Evolutionary conservation across 176 grass and related monocot genomes (phyloP).

Genomic region (Cenchrus americanus): DNA sequence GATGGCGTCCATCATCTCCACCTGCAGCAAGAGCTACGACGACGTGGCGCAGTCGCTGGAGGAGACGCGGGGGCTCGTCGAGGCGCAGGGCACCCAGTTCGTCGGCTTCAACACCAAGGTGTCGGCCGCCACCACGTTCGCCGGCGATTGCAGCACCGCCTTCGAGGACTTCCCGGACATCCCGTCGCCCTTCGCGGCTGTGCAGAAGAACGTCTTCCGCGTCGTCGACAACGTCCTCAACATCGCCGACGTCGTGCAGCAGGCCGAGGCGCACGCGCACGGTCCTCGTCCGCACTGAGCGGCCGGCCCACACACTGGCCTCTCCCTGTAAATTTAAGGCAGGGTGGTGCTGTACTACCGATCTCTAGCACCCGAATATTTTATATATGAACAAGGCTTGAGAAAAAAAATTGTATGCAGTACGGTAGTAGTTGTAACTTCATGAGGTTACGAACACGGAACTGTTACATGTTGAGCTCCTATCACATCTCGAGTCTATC

Average conservation of each 20-base stretch:
- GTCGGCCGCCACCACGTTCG: constrained; percentile 5
- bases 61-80: not conserved
- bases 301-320: not conserved
- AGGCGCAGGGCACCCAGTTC: not conserved
- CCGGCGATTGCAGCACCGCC: constrained; percentile 35
- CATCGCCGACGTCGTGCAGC: constrained; percentile 18
- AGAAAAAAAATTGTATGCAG: not conserved
- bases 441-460: constrained; percentile 10
- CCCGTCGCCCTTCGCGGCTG: not conserved
- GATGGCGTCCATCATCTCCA: constrained; percentile 17
- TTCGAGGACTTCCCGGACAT: constrained; percentile 27
- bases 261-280: not conserved
- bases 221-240: constrained; percentile 32
- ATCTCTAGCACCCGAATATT: constrained; percentile 22
- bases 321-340: not conserved
- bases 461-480: constrained; percentile 3
- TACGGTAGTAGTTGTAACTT: not conserved
- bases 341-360: constrained; percentile 14
- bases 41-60: constrained; percentile 15
- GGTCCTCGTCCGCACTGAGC: too few species aligned
- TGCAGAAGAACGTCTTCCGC: constrained; percentile 30
- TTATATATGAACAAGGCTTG: constrained; percentile 31
- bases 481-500: not conserved
- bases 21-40: constrained; percentile 22
- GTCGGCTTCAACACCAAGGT: not conserved